Evolutionary conservation across 225 moss, liverwort and hornwort species (phyloP), one percentile per base, ranked within the genome.

Genomic region (Neckera pumila): DNA sequence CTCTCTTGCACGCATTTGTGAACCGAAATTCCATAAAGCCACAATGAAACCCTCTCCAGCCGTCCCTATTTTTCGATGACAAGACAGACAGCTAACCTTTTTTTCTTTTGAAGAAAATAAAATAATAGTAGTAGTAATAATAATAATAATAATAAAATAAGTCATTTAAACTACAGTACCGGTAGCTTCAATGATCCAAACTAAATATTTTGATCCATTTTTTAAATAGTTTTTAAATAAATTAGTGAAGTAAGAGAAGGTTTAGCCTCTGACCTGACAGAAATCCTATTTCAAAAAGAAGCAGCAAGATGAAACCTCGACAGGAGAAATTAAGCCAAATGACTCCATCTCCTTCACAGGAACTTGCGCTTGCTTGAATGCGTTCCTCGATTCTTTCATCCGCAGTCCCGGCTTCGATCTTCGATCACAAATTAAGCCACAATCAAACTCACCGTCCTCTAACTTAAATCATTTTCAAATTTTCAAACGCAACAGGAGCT

Each of bases 291-390:
- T 63, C 14, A 26, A 34, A 60, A 56, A 31, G 38, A 76, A 78
- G 60, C 4, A 72, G 78, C 67, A 76, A 84, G 38, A 63, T 59
- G 13, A 66, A 78, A 95, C 95, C 93, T 91, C 86, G 87, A 90
- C 94, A 96, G 21, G 97, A 98, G 79, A 98, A 94, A 66, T 91
- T 92, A 75, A 97, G 93, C 93, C 94, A 60, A 96, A 42, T 87
- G 90, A 59, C 95, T 95, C 26, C 19, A 20, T 9, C 22, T 94
- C 92, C 58, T 93, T 91, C 56, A 95, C 71, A 54, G 93, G 95
- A 60, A 98, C n/a, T n/a, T n/a, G 87, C 40, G 86, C 84, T 91
- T 93, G 94, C 51, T 92, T 31, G 63, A 63, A 63, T 93, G 87
- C 95, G 90, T 71, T 95, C 93, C 78, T 97, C 96, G 51, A 93